A percentile compares a stretch with the other conserved stretches of the same genome.
phyloP scores from a whole-genome alignment of 305 asterid genomes.

The Plantago coronopus region DNA sequence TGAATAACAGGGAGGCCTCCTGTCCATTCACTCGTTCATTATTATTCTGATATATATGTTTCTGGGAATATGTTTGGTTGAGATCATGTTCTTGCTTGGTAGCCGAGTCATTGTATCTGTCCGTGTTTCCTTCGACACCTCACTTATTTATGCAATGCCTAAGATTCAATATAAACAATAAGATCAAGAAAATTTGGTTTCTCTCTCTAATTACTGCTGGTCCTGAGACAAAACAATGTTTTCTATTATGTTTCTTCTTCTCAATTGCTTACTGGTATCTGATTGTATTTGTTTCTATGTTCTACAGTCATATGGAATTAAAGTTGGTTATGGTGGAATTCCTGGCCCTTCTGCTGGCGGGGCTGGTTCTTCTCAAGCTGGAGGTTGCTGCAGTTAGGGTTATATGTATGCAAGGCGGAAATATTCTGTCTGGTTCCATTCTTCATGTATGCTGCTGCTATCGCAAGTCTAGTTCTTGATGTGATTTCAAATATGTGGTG shows the following conservation, averaged over 20 bases:
- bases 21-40: no score
- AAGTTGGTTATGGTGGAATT: constrained; percentile 19
- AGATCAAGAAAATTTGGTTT: not conserved
- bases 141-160: not conserved
- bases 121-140: not conserved
- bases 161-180: not conserved
- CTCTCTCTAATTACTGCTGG: no score
- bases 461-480: constrained; percentile 2
- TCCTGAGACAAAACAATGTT: not conserved
- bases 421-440: not conserved
- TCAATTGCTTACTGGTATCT: not conserved
- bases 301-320: constrained; percentile 13
- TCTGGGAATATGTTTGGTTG: not conserved
- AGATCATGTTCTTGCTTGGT: not conserved
- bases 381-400: constrained; percentile 18
- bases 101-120: not conserved
- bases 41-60: not conserved
- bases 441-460: constrained; percentile 2
- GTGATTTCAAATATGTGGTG: not conserved
- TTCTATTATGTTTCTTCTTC: not conserved
- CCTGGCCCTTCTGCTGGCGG: constrained; percentile 15
- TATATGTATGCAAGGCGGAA: not conserved
- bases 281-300: not conserved
- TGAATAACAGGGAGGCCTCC: no score
- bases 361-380: constrained; percentile 14